Evolutionary conservation across 805 yeast species (phyloP).

Genomic region (Pichia cephalocereana): DNA sequence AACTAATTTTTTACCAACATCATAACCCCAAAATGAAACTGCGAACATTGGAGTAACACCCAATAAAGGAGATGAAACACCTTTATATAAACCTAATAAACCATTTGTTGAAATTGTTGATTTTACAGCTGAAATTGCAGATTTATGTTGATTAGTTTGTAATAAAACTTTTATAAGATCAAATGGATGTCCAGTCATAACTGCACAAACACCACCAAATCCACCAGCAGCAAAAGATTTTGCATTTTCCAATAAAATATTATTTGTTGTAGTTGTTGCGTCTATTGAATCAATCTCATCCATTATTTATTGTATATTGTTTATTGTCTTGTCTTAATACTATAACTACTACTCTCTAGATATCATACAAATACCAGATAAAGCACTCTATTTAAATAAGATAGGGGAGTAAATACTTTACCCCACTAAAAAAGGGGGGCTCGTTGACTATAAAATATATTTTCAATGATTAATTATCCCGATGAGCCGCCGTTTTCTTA

Average conservation of each 20-base stretch:
- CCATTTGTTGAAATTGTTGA: constrained; percentile 70
- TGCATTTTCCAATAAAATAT: constrained; percentile 45
- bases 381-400: no score
- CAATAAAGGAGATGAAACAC: constrained; percentile 87
- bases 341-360: no score
- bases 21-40: constrained; percentile 97
- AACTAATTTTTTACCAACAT: constrained; percentile 77
- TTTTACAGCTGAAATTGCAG: constrained; percentile 59
- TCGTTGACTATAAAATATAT: no score
- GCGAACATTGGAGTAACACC: constrained; percentile 99
- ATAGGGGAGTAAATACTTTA: no score
- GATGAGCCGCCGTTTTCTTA: no score
- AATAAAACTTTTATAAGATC: constrained; percentile 87
- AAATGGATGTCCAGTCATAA: constrained; percentile 92
- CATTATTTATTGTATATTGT: constrained; percentile 12
- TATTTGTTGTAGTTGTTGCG: constrained; percentile 18
- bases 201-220: constrained; percentile 94
- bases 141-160: constrained; percentile 65
- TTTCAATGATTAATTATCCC: no score
- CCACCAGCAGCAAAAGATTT: constrained; percentile 92
- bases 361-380: no score
- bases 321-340: no score
- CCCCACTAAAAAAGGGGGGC: no score
- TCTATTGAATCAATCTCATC: constrained; percentile 31
- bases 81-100: constrained; percentile 75